Evolutionary conservation across 139 green algal genomes (phyloP), one percentile per base, ranked within the genome.

Genomic region (Ettlia oleoabundans): DNA sequence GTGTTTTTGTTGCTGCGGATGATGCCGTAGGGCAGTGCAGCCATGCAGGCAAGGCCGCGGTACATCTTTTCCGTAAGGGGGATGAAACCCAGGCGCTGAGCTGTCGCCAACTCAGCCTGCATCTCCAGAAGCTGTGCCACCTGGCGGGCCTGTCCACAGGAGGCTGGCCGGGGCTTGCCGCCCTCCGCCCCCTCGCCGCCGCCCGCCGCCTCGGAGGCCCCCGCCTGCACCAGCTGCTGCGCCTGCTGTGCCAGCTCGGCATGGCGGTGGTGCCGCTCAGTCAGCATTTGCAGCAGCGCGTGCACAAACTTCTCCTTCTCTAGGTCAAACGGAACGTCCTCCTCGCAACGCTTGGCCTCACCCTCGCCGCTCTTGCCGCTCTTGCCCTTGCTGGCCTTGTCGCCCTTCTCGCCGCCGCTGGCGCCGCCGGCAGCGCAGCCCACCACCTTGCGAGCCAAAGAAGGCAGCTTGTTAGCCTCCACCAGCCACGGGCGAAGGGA

Each of bases 391-490:
- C 22, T 75, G 32, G 2, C 78, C 21, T 7, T 47, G 24, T 8
- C 35, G 2, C 8, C 4, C 35, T 53, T 69, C 51, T 33, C 37
- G 43, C 43, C 76, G 75, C 28, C 47, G 43, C 26, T 41, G 18
- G 28, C 38, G 53, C 37, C 63, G 26, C 22, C 68, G 32, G 2
- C 82, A 41, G 69, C 68, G 67, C 64, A 52, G 64, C 58, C 55
- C 8, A 86, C 63, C 32, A 88, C 85, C 80, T 90, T 88, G 40
- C 88, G 71, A 0, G 90, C 90, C 80, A 96, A 72, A 52, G 86
- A 94, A 43, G 93, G 93, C 26, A 92, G 42, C 1, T 83, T 85
- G 78, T 96, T 96, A 21, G 96, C 69, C 72, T 96, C 93, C 67
- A 96, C 53, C 58, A 96, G 83, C 80, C 87, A 93, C 15, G 93